A percentile compares a stretch with the other conserved stretches of the same genome.
Evolutionary conservation across 495 filamentous ascomycete genomes (phyloP).

Genomic region (Podospora bellae-mahoneyi): DNA sequence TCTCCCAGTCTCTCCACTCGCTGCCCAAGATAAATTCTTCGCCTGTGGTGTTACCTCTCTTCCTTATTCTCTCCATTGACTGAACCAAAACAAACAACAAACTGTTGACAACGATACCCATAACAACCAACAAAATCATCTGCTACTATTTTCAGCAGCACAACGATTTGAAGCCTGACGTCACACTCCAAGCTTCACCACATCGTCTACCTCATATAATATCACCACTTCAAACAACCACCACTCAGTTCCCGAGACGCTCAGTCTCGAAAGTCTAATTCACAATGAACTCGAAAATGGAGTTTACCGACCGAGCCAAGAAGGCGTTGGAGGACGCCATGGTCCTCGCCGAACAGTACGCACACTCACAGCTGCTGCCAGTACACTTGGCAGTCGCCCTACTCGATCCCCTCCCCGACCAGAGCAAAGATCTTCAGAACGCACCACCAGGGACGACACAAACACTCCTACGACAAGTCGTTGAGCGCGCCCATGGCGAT

Average conservation of each 20-base stretch:
- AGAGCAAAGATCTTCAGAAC: slow-evolving; percentile 70
- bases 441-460: slow-evolving; percentile 56
- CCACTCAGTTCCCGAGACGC: slow-evolving; percentile 21
- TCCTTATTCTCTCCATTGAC: not conserved
- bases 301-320: slow-evolving; percentile 89
- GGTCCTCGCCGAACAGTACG: slow-evolving; percentile 76
- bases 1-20: slow-evolving; percentile 3
- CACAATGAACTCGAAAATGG: slow-evolving; percentile 58
- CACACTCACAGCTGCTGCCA: slow-evolving; percentile 83
- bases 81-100: slow-evolving; percentile 12
- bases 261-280: slow-evolving; percentile 20
- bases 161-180: slow-evolving; percentile 27
- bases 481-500: slow-evolving; percentile 92
- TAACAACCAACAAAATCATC: slow-evolving; percentile 1
- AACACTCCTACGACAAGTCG: slow-evolving; percentile 86
- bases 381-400: slow-evolving; percentile 86
- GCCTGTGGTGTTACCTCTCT: slow-evolving; percentile 6
- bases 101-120: slow-evolving; percentile 11
- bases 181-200: slow-evolving; percentile 22
- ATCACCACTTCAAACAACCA: slow-evolving; percentile 14
- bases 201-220: slow-evolving; percentile 4
- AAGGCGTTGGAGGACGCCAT: slow-evolving; percentile 84
- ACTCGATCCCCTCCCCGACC: slow-evolving; percentile 76
- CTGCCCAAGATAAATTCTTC: slow-evolving; percentile 25
- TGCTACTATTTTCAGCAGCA: slow-evolving; percentile 10